Evolutionary conservation across 164 flowering plant species (phyloP).

Genomic region (Vitis cinerea): DNA sequence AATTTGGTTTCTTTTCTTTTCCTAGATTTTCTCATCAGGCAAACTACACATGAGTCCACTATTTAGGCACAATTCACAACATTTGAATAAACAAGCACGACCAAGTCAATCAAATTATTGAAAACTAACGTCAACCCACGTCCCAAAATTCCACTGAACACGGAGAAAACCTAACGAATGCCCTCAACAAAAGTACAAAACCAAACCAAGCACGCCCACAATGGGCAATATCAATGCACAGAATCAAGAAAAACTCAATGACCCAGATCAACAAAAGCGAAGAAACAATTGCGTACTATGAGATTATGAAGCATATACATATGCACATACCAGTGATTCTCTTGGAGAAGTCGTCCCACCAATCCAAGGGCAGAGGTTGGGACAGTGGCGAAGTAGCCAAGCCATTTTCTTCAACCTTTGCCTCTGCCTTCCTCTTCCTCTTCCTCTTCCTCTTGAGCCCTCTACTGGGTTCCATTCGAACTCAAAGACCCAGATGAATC

Average conservation of each 20-base stretch:
- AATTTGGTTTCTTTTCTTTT: too few species aligned
- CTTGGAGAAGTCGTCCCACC: slow-evolving; percentile 68
- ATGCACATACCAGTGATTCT: slow-evolving; percentile 40
- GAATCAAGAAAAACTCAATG: background rate
- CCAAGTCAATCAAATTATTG: slow-evolving; percentile 12
- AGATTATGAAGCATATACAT: background rate
- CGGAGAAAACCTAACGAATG: slow-evolving; percentile 9
- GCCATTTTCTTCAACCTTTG: slow-evolving; percentile 34
- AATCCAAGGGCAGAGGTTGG: slow-evolving; percentile 34
- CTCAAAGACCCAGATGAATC: slow-evolving; percentile 3
- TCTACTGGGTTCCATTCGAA: slow-evolving; percentile 57
- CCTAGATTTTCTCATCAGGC: too few species aligned
- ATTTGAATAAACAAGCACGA: background rate
- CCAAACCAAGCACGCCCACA: background rate
- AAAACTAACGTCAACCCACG: slow-evolving; percentile 19
- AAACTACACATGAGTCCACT: background rate
- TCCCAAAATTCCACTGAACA: slow-evolving; percentile 4
- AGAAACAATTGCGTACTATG: background rate
- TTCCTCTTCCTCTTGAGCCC: slow-evolving; percentile 45
- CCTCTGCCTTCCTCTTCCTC: slow-evolving; percentile 36
- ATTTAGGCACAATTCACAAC: background rate
- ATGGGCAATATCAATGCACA: background rate
- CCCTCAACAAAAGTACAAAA: slow-evolving; percentile 1
- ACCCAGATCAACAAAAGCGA: background rate
- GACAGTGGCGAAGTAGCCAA: slow-evolving; percentile 22